Base-by-base conservation (phyloP, 2,329 filamentous ascomycete species). In the Curvularia spicifera region DNA sequence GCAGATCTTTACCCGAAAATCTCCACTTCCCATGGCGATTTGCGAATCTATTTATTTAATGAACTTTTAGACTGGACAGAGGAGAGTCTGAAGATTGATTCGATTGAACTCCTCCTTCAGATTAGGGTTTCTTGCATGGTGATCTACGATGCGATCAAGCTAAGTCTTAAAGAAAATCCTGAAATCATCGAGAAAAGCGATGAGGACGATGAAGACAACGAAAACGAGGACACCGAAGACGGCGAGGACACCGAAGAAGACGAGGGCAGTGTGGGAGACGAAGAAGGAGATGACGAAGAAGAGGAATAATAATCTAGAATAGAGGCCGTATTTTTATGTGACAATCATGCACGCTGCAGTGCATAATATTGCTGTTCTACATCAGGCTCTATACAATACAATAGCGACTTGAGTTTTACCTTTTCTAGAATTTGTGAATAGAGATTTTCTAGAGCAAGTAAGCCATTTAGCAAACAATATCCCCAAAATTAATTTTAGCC, bases 11-110 rank as follows among this genome's bases (percentile, higher is more conserved):
- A 1, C 4, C 13, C 33, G 1, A 5, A 35, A 6, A 35, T 35
- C 3, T 1, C 4, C 12, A 35, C 33, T 15, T 35, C 33, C 4
- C 5, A 5, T 15, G 33, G 33, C 9, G 33, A 35, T n/a, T 4
- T 35, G 13, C 33, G 33, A 35, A 3, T 15, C 4, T 35, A n/a
- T 9, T 18, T 37, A 5, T 0, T 37, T 1, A 1, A 7, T 15
- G 2, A 18, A n/a, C 4, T 18, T 18, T 2, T 2, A 3, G 3
- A 18, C 5, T 37, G 35, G 35, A 1, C 3, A 5, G 6, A 18
- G 1, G 7, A 1, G 13, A 6, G 1, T n/a, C 1, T 8, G n/a
- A 1, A 18, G 2, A 18, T 7, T 1, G 15, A 18, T 5, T 18
- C 5, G n/a, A 15, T 9, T 18, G 15, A 37, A 37, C 15, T 8